Conservation (phyloP, 352 stramenopile genomes). For the Pythium dissotocum region DNA sequence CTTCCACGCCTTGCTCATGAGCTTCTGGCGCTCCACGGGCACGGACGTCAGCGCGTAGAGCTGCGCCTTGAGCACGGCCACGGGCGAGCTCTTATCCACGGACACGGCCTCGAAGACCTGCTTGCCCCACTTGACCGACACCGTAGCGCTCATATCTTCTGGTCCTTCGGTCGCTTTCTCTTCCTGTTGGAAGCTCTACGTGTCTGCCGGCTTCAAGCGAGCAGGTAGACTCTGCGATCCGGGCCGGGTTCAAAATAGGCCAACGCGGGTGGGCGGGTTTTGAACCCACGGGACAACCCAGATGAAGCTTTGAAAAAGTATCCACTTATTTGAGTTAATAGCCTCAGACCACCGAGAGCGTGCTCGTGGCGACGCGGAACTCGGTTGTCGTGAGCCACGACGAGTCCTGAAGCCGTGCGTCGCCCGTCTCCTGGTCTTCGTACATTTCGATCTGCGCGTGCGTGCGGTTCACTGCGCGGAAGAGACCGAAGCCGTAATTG, state of each 20-base stretch:
- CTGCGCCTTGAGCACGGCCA: constrained; percentile 80
- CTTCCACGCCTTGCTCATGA: constrained; percentile 91
- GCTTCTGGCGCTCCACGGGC: constrained; percentile 84
- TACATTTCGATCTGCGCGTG: constrained; percentile 77
- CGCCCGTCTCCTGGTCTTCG: constrained; percentile 48
- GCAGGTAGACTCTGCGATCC: constrained; percentile 11
- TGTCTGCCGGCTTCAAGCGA: constrained; percentile 11
- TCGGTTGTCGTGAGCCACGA: constrained; percentile 54
- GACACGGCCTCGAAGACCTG: constrained; percentile 67
- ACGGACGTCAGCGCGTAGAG: constrained; percentile 82
- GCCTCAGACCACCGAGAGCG: neutral
- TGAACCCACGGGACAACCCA: neutral
- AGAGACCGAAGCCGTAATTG: constrained; percentile 76
- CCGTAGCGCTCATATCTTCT: constrained; percentile 44
- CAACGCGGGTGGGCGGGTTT: neutral
- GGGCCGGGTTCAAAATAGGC: constrained; percentile 9
- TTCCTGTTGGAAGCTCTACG: constrained; percentile 6
- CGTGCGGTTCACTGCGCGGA: constrained; percentile 63
- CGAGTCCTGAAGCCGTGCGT: constrained; percentile 47
- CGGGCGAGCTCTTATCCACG: constrained; percentile 65
- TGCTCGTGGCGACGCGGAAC: constrained; percentile 31
- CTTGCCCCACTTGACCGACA: constrained; percentile 89
- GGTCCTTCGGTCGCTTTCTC: constrained; percentile 13
- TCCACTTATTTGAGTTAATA: constrained; percentile 20
- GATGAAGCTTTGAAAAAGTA: constrained; percentile 15